A percentile compares a stretch with the other conserved stretches of the same genome.
Conservation (phyloP, 2,329 filamentous ascomycete species). For the Pseudocercospora pini-densiflorae region DNA sequence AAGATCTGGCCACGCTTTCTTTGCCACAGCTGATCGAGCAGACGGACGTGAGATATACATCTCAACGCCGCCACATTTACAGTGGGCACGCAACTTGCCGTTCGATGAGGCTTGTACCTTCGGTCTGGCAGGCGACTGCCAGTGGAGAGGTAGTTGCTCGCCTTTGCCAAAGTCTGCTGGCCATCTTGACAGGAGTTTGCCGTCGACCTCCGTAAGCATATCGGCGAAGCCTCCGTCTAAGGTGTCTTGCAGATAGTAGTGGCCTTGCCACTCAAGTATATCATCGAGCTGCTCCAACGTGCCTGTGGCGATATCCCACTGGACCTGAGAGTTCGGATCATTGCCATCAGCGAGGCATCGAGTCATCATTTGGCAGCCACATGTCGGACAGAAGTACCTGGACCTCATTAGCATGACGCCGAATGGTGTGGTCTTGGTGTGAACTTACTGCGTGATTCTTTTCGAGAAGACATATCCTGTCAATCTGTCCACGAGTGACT, state of each 20-base stretch:
- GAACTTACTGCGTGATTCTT: constrained; percentile 34
- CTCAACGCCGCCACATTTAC: constrained; percentile 60
- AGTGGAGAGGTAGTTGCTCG: constrained; percentile 31
- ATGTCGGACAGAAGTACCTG: constrained; percentile 56
- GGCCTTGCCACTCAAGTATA: constrained; percentile 37
- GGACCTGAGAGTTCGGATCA: constrained; percentile 25
- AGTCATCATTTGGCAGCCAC: constrained; percentile 50
- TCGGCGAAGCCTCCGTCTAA: constrained; percentile 44
- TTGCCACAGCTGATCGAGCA: constrained; percentile 48
- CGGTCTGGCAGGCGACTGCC: constrained; percentile 25
- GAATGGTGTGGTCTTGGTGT: background rate
- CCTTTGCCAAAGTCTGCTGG: constrained; percentile 22
- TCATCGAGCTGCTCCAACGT: constrained; percentile 39
- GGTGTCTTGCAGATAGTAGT: constrained; percentile 42
- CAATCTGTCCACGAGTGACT: constrained; percentile 41
- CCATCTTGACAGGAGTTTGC: constrained; percentile 37
- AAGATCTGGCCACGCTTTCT: constrained; percentile 59
- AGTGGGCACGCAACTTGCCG: constrained; percentile 50
- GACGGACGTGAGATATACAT: constrained; percentile 64
- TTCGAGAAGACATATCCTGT: constrained; percentile 51
- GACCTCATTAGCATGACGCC: constrained; percentile 16
- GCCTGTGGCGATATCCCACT: constrained; percentile 39
- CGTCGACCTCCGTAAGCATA: constrained; percentile 37
- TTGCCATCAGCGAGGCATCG: constrained; percentile 25
- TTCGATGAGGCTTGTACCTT: background rate